phyloP scores from a whole-genome alignment of 2,329 filamentous ascomycete genomes.

The Aspergillus sp. region DNA sequence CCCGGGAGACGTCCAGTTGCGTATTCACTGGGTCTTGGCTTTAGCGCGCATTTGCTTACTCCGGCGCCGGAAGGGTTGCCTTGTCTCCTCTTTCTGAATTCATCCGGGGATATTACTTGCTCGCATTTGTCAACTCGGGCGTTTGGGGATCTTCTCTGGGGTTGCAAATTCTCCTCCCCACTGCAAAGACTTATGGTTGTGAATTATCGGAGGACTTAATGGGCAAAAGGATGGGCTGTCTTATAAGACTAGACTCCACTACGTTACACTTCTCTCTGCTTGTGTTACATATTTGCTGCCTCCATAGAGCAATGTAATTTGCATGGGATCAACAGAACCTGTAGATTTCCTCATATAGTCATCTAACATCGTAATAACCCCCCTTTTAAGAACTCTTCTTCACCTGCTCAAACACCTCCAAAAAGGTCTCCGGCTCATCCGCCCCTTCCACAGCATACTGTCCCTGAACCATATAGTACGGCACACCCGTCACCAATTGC shows the following conservation, averaged over 20 bases:
- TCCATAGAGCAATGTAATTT: not conserved
- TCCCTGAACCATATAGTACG: constrained; percentile 73
- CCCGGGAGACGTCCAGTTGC: not conserved
- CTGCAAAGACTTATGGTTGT: not conserved
- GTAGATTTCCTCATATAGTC: too few species aligned
- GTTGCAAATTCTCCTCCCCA: not conserved
- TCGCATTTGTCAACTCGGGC: not conserved
- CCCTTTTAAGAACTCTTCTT: constrained; percentile 38
- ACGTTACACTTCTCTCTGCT: not conserved
- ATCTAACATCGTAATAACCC: not conserved
- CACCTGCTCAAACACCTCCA: constrained; percentile 65
- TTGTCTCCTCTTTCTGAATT: not conserved
- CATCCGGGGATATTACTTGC: not conserved
- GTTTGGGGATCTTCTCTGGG: constrained; percentile 3
- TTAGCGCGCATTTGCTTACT: constrained; percentile 1
- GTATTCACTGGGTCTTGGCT: not conserved
- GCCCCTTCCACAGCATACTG: constrained; percentile 69
- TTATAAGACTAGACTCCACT: not conserved
- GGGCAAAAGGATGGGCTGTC: not conserved
- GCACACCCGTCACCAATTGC: constrained; percentile 67
- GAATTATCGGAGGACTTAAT: not conserved
- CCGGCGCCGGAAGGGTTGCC: not conserved
- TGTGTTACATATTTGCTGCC: not conserved
- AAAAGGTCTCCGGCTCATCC: constrained; percentile 68
- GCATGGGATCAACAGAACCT: not conserved